Conservation (phyloP, 164 flowering plant species). For the Warburgia ugandensis region DNA sequence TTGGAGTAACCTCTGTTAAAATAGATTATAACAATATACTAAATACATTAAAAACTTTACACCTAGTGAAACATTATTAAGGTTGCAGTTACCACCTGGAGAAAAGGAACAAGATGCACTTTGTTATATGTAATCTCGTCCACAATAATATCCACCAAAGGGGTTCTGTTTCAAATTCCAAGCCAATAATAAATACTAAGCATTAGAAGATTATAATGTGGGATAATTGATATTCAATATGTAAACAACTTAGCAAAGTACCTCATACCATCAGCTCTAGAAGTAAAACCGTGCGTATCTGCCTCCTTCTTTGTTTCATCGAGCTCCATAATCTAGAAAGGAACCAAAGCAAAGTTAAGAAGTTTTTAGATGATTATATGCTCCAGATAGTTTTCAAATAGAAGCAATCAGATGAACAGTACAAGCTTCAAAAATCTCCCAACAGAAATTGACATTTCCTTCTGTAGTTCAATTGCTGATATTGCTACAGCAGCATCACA, state of each 20-base stretch:
- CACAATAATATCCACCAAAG: slow-evolving; percentile 56
- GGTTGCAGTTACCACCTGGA: slow-evolving; percentile 42
- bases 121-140: slow-evolving; percentile 67
- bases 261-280: slow-evolving; percentile 83
- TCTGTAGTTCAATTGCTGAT: slow-evolving; percentile 40
- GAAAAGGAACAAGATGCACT: slow-evolving; percentile 46
- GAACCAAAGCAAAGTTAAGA: neutral
- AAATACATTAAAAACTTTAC: neutral
- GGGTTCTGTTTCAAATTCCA: slow-evolving; percentile 46
- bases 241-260: slow-evolving; percentile 18
- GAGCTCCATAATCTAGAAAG: slow-evolving; percentile 67
- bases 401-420: slow-evolving; percentile 9
- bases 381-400: neutral
- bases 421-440: slow-evolving; percentile 57
- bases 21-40: neutral
- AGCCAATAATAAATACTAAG: neutral
- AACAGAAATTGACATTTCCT: slow-evolving; percentile 32
- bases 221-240: too few species aligned
- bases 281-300: slow-evolving; percentile 40
- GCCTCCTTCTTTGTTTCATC: slow-evolving; percentile 61
- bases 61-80: neutral
- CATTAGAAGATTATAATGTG: slow-evolving; percentile 3
- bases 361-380: neutral
- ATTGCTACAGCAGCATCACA: slow-evolving; percentile 27
- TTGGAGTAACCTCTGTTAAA: neutral